A percentile compares a stretch with the other conserved stretches of the same genome.
Evolutionary conservation across 2,329 filamentous ascomycete species (phyloP).

Genomic region (Iodosphaeria phyllophila): DNA sequence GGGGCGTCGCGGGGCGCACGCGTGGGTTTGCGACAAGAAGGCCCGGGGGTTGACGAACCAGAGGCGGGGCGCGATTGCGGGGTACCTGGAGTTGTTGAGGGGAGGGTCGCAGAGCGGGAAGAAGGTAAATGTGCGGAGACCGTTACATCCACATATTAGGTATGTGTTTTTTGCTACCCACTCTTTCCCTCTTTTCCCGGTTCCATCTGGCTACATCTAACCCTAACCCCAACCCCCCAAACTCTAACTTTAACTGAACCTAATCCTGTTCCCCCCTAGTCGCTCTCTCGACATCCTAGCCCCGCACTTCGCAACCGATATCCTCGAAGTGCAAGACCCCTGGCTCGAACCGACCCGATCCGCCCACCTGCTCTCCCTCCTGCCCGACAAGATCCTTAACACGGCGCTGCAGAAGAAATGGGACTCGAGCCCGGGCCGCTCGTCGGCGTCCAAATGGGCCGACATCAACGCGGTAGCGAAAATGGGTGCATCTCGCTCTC

Average conservation of each 20-base stretch:
- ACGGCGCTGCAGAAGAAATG: conserved; percentile 77
- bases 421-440: conserved; percentile 62
- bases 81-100: conserved; percentile 78
- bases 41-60: conserved; percentile 73
- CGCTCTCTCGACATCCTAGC: conserved; percentile 76
- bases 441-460: conserved; percentile 72
- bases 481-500: conserved; percentile 48
- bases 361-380: conserved; percentile 62
- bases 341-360: conserved; percentile 55
- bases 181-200: conserved; percentile 1
- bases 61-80: conserved; percentile 66
- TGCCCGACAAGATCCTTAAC: conserved; percentile 64
- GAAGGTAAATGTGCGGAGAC: conserved; percentile 66
- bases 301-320: conserved; percentile 64
- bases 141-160: conserved; percentile 76
- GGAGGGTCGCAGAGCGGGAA: conserved; percentile 76
- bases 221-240: neutral
- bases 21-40: conserved; percentile 89
- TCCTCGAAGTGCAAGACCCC: conserved; percentile 72
- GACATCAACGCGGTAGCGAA: conserved; percentile 82
- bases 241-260: conserved; percentile 1
- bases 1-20: conserved; percentile 86
- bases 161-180: conserved; percentile 18
- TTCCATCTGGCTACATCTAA: neutral
- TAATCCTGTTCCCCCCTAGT: conserved; percentile 22